Evolutionary conservation across 2,329 filamentous ascomycete genomes (phyloP), one percentile per base, ranked within the genome.

Genomic region (Hypocreales sp.): DNA sequence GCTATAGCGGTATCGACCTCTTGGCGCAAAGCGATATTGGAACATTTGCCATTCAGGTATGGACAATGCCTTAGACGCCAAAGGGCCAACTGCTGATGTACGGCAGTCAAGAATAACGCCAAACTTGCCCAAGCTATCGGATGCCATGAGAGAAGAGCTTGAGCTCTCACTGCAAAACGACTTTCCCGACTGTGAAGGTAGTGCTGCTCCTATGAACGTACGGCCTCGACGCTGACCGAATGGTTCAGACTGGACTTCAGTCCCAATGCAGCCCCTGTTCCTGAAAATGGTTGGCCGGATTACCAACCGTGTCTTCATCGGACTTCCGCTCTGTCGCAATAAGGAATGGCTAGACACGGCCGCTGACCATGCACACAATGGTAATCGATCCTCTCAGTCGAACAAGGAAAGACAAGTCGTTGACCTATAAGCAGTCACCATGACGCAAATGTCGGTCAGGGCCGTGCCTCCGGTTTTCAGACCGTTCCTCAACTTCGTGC

Each of bases 371-470:
- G 25, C 30, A 7, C 25, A 35, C 24, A 32, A 32, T 15, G 23
- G 33, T 35, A 13, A 13, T 22, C 12, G 17, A n/a, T 11, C n/a
- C 13, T 12, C 15, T 5, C 10, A 14, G 24, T 31, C 14, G 25
- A n/a, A n/a, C n/a, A n/a, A n/a, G n/a, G n/a, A n/a, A n/a, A n/a
- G n/a, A n/a, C n/a, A n/a, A n/a, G n/a, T n/a, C n/a, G n/a, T n/a
- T n/a, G n/a, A n/a, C n/a, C 12, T 10, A 20, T 16, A 11, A 3
- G 4, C 17, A 35, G 33, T 35, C 7, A 32, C 30, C 8, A 29
- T 35, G 17, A 35, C 27, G 7, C 30, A 35, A 17, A 32, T 35
- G 18, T 24, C 23, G 11, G 32, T 35, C 26, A 30, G 28, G 10
- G 21, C 26, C 11, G 20, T 35, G 11, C 33, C 31, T 11, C 20